Evolutionary conservation across 2,329 filamentous ascomycete genomes (phyloP).

Genomic region (Aspergillus sp.): DNA sequence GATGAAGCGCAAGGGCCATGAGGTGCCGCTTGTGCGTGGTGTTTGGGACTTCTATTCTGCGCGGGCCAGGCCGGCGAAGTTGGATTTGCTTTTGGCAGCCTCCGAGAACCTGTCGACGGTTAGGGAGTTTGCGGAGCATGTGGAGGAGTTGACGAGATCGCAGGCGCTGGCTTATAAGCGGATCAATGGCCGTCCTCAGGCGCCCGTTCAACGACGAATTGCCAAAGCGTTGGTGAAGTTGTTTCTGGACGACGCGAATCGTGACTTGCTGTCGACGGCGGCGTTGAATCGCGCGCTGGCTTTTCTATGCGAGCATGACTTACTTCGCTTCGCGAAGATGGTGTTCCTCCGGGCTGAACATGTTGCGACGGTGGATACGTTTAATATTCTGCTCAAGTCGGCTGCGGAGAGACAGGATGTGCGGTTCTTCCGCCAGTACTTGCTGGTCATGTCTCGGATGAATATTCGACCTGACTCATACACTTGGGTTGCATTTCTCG

Average conservation of each 20-base stretch:
- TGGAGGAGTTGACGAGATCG: constrained; percentile 35
- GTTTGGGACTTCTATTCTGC: constrained; percentile 23
- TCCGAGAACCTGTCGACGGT: constrained; percentile 21
- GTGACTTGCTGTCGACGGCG: constrained; percentile 34
- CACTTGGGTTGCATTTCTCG: constrained; percentile 43
- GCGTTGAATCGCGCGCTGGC: constrained; percentile 41
- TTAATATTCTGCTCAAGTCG: constrained; percentile 43
- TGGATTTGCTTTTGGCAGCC: constrained; percentile 15
- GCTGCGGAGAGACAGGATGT: constrained; percentile 39
- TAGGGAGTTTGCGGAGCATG: constrained; percentile 36
- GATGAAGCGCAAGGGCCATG: constrained; percentile 18
- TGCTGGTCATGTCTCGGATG: constrained; percentile 38
- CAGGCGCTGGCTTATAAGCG: constrained; percentile 10
- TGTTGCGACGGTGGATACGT: constrained; percentile 39
- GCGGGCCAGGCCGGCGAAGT: constrained; percentile 1
- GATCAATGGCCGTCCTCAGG: neutral
- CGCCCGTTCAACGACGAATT: constrained; percentile 15
- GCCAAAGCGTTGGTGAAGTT: constrained; percentile 25
- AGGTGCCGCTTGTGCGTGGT: constrained; percentile 29
- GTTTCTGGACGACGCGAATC: constrained; percentile 31
- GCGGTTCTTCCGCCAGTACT: constrained; percentile 35
- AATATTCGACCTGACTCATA: constrained; percentile 38
- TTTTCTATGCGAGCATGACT: constrained; percentile 35
- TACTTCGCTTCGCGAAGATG: constrained; percentile 26
- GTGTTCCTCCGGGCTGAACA: constrained; percentile 37